Base-by-base conservation (phyloP, 169 alveolate genomes). In the Plasmodium blacklocki region DNA sequence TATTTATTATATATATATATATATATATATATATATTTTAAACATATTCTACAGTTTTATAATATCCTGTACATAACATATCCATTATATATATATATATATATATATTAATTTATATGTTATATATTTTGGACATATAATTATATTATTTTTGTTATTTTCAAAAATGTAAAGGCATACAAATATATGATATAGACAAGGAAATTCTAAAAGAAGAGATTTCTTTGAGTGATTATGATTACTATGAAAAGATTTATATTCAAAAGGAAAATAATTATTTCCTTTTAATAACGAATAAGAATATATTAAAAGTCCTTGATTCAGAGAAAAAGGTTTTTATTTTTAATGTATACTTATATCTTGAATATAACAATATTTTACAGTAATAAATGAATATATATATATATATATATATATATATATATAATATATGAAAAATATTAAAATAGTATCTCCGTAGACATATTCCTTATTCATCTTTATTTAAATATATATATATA, bases 221-320 rank as follows among this genome's bases (percentile, higher is more conserved):
- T 15, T 6, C 18, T 9, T 18, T 78, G 11, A 59, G 19, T 7
- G 89, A 78, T 29, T 45, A 29, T 29, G 76, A 66, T 47, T 78
- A 64, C 11, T 78, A 78, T 49, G 89, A 78, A 66, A 78, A 52
- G 19, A 52, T 78, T 66, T 78, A 64, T n/a, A 59, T 78, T 1
- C 89, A 78, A 58, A 49, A 56, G 47, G 89, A 78, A 4, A 64
- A 47, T 23, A 78, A 78, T 43, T 66, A 78, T 39, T 64, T 64
- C 26, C 21, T 78, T 21, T 15, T 78, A 58, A 78, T 78, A 78
- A 78, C 89, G n/a, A 78, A 66, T 67, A 78, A 78, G 54, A 67
- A 56, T 68, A 56, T 78, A 7, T 47, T 78, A 26, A 78, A 78
- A 47, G 78, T 78, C 15, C 58, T 78, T 11, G 89, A 78, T 54